Evolutionary conservation across 2,329 filamentous ascomycete species (phyloP).

Genomic region (Monosporascus sp.): DNA sequence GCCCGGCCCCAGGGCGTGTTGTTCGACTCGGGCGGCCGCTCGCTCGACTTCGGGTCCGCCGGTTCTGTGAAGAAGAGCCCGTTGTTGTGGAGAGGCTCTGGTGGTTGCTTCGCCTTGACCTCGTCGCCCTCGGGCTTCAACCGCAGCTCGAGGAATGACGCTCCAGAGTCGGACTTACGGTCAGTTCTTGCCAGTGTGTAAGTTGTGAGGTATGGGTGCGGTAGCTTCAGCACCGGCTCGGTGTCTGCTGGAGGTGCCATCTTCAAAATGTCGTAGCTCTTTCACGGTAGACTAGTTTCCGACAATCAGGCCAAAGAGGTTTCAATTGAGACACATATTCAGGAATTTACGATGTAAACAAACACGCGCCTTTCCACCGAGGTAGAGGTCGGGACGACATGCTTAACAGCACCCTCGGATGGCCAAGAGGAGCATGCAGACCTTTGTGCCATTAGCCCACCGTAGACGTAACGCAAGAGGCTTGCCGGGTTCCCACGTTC

Average conservation of each 20-base stretch:
- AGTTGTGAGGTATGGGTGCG: slow-evolving; percentile 44
- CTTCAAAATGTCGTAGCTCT: slow-evolving; percentile 14
- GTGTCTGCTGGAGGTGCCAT: slow-evolving; percentile 16
- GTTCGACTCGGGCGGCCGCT: slow-evolving; percentile 44
- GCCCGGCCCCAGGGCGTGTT: slow-evolving; percentile 54
- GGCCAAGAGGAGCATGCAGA: neutral
- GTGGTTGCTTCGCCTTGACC: slow-evolving; percentile 22
- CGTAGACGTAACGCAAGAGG: neutral
- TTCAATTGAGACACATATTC: slow-evolving; percentile 7
- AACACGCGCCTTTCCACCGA: neutral
- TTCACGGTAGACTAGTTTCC: neutral
- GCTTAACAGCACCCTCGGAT: neutral
- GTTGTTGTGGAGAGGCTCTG: slow-evolving; percentile 29
- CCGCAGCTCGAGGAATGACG: slow-evolving; percentile 33
- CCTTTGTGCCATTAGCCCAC: neutral
- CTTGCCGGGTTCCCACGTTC: neutral
- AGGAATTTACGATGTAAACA: neutral
- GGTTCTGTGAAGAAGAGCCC: slow-evolving; percentile 41
- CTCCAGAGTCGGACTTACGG: slow-evolving; percentile 17
- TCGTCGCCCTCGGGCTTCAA: slow-evolving; percentile 26
- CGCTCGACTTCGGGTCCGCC: slow-evolving; percentile 42
- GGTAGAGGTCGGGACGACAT: neutral
- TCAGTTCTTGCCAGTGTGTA: slow-evolving; percentile 36
- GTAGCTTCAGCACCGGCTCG: slow-evolving; percentile 41
- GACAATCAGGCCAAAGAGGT: neutral